These are phyloP conservation scores for Aspergillus jensenii DNA, from an alignment of 2,329 filamentous ascomycete genomes.

Conservation along the genomic window DNA sequence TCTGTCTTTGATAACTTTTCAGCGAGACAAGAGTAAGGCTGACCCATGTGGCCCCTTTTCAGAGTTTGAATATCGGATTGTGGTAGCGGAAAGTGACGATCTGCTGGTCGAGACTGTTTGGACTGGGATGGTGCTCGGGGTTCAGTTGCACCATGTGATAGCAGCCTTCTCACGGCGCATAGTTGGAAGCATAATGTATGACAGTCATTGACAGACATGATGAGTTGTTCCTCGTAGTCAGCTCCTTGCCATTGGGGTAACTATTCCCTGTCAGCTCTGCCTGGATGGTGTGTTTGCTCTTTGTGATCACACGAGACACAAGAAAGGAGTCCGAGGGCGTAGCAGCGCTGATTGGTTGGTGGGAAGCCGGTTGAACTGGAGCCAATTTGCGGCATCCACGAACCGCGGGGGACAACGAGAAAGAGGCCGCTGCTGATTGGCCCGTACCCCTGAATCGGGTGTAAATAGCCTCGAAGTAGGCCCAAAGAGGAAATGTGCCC, in stretches of 20 bases:
- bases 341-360: constrained; percentile 7
- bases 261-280: background rate
- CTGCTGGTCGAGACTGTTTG: background rate
- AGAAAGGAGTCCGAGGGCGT: background rate
- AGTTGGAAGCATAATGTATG: background rate
- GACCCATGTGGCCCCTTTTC: constrained; percentile 6
- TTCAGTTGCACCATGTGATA: too few relatives aligned
- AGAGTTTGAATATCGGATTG: background rate
- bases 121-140: too few relatives aligned
- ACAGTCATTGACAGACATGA: too few relatives aligned
- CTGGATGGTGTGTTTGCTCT: background rate
- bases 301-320: background rate
- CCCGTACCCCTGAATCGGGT: constrained; percentile 4
- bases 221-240: too few relatives aligned
- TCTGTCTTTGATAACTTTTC: background rate
- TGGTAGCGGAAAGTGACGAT: background rate
- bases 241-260: background rate
- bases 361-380: background rate
- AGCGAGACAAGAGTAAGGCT: background rate
- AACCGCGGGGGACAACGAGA: constrained; percentile 14
- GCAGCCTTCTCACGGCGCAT: background rate
- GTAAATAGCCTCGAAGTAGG: constrained; percentile 17
- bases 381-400: constrained; percentile 12
- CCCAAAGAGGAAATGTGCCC: constrained; percentile 10
- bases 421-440: constrained; percentile 12